Percentiles rank a stretch among this genome's conserved stretches.
Conservation (phyloP, 352 stramenopile genomes). For the Hyaloperonospora brassicae region DNA sequence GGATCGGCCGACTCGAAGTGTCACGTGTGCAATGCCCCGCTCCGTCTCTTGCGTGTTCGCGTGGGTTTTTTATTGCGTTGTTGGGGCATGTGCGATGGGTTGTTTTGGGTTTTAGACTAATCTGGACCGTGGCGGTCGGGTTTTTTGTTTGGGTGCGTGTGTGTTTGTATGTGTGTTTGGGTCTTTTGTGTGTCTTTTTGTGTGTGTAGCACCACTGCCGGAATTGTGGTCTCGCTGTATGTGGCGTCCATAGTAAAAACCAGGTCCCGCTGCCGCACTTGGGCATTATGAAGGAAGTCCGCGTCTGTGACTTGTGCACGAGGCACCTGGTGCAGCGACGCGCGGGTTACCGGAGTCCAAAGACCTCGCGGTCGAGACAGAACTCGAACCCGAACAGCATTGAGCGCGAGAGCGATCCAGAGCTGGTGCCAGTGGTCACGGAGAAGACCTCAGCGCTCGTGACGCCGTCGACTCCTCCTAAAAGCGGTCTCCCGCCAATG, state of each 20-base stretch:
- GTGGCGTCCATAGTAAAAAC: slow-evolving; percentile 69
- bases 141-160: slow-evolving; percentile 2
- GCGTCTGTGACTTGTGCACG: slow-evolving; percentile 67
- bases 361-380: slow-evolving; percentile 13
- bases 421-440: slow-evolving; percentile 20
- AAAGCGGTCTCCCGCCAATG: slow-evolving; percentile 6
- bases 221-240: slow-evolving; percentile 59
- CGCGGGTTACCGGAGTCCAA: slow-evolving; percentile 52
- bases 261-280: slow-evolving; percentile 65
- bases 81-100: slow-evolving; percentile 2
- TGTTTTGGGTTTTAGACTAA: neutral
- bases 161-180: neutral
- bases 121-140: no score
- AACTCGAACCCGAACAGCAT: slow-evolving; percentile 17
- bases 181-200: slow-evolving; percentile 1
- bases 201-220: slow-evolving; percentile 45
- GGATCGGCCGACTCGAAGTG: slow-evolving; percentile 40
- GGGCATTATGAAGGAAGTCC: slow-evolving; percentile 66
- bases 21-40: slow-evolving; percentile 52
- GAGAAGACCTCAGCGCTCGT: slow-evolving; percentile 14
- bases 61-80: slow-evolving; percentile 27
- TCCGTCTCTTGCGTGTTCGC: slow-evolving; percentile 42
- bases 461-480: slow-evolving; percentile 14
- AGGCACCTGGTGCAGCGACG: slow-evolving; percentile 59
- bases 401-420: slow-evolving; percentile 27